phyloP scores from a whole-genome alignment of 805 yeast species.

The Starmerella asiatica region DNA sequence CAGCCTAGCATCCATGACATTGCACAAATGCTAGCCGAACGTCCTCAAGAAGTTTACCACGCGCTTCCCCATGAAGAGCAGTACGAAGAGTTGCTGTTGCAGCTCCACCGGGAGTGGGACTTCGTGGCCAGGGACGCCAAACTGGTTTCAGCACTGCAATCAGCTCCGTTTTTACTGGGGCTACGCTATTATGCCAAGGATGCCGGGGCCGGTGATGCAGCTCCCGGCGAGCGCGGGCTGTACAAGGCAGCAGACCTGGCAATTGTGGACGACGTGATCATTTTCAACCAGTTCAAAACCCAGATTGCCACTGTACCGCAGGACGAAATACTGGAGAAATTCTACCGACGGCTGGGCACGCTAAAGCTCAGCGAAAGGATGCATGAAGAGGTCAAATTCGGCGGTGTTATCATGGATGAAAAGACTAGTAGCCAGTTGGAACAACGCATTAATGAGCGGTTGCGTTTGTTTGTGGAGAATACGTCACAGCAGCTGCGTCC shows the following conservation, averaged over 20 bases:
- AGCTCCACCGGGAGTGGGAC: slow-evolving; percentile 12
- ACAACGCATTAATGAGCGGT: slow-evolving; percentile 25
- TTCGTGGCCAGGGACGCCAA: slow-evolving; percentile 3
- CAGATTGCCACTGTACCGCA: slow-evolving; percentile 27
- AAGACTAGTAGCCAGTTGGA: slow-evolving; percentile 12
- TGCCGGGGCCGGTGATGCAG: background rate
- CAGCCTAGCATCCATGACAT: slow-evolving; percentile 26
- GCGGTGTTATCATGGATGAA: slow-evolving; percentile 15
- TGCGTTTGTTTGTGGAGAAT: slow-evolving; percentile 25
- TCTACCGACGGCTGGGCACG: slow-evolving; percentile 26
- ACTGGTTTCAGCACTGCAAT: slow-evolving; percentile 21
- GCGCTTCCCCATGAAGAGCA: slow-evolving; percentile 20
- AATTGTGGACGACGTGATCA: slow-evolving; percentile 29
- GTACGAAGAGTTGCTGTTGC: slow-evolving; percentile 20
- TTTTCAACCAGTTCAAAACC: slow-evolving; percentile 26
- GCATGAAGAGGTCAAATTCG: slow-evolving; percentile 22
- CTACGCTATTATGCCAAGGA: slow-evolving; percentile 2
- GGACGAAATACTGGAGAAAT: slow-evolving; percentile 22
- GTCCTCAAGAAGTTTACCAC: slow-evolving; percentile 6
- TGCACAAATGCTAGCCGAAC: slow-evolving; percentile 13
- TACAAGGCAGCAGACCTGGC: slow-evolving; percentile 23
- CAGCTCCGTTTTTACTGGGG: slow-evolving; percentile 24
- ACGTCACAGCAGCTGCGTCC: slow-evolving; percentile 17
- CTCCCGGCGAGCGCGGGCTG: slow-evolving; percentile 17
- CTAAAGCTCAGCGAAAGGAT: slow-evolving; percentile 22